A percentile compares a stretch with the other conserved stretches of the same genome.
Conservation (phyloP, 805 yeast genomes). For the Candida cerambycidarum region DNA sequence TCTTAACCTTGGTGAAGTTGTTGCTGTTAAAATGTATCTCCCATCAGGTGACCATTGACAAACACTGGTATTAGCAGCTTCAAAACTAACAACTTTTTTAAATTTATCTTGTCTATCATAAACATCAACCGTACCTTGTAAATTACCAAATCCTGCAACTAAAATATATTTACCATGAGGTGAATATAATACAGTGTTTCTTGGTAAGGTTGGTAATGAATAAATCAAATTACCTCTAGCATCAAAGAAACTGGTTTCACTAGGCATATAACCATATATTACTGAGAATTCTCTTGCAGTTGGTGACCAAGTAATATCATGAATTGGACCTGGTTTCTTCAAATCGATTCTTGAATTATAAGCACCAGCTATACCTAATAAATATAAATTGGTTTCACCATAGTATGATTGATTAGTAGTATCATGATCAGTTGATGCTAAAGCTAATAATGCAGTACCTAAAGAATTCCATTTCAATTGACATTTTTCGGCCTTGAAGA, state of each 20-base stretch:
- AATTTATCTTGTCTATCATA: constrained; percentile 89
- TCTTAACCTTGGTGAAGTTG: constrained; percentile 93
- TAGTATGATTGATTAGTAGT: constrained; percentile 90
- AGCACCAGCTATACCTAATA: constrained; percentile 88
- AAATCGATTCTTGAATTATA: constrained; percentile 86
- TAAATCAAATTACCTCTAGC: constrained; percentile 86
- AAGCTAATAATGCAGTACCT: constrained; percentile 91
- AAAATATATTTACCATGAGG: constrained; percentile 91
- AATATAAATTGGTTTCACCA: constrained; percentile 91
- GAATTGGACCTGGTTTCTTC: constrained; percentile 94
- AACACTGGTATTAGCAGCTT: constrained; percentile 93
- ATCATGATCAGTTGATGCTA: constrained; percentile 95
- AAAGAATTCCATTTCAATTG: constrained; percentile 88
- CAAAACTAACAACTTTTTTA: constrained; percentile 72
- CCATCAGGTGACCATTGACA: constrained; percentile 99
- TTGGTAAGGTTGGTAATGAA: constrained; percentile 80
- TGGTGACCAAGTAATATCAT: constrained; percentile 97
- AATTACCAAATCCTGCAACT: constrained; percentile 96
- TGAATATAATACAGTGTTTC: constrained; percentile 87
- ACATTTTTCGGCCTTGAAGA: constrained; percentile 95
- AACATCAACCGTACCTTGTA: constrained; percentile 94
- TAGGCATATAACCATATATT: constrained; percentile 96
- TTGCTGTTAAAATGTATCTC: constrained; percentile 87
- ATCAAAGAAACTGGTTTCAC: constrained; percentile 91
- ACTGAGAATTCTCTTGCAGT: constrained; percentile 96